A percentile compares a stretch with the other conserved stretches of the same genome.
Evolutionary conservation across 345 rosid genomes (phyloP).

Genomic region (Citrus trifoliata): DNA sequence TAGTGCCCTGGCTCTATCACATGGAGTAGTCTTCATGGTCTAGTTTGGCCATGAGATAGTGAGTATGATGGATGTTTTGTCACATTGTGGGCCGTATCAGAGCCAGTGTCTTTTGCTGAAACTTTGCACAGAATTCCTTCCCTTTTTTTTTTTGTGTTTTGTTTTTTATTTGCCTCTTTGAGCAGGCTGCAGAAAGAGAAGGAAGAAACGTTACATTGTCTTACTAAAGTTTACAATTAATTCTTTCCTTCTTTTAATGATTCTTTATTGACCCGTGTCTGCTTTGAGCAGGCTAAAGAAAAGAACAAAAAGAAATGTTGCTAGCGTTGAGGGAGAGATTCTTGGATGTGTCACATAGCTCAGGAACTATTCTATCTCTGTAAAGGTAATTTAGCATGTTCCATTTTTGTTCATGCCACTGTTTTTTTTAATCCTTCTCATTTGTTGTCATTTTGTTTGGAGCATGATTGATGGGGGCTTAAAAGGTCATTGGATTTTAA

Average conservation of each 20-base stretch:
- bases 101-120: neutral
- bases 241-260: neutral
- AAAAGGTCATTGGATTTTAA: neutral
- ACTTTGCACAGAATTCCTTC: neutral
- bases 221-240: neutral
- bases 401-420: neutral
- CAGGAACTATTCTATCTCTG: neutral
- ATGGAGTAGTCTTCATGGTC: neutral
- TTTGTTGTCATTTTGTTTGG: neutral
- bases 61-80: neutral
- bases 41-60: neutral
- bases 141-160: neutral
- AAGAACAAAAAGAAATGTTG: slow-evolving; percentile 1
- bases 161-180: neutral
- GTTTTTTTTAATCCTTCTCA: neutral
- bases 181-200: slow-evolving; percentile 15
- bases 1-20: neutral
- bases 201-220: neutral
- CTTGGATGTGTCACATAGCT: neutral
- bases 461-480: neutral
- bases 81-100: neutral
- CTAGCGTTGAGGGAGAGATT: neutral
- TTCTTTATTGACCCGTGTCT: neutral
- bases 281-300: slow-evolving; percentile 13
- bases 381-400: neutral